A percentile compares a stretch with the other conserved stretches of the same genome.
phyloP scores from a whole-genome alignment of 768 basidiomycete genomes.

The Kwoniella dejecticola region DNA sequence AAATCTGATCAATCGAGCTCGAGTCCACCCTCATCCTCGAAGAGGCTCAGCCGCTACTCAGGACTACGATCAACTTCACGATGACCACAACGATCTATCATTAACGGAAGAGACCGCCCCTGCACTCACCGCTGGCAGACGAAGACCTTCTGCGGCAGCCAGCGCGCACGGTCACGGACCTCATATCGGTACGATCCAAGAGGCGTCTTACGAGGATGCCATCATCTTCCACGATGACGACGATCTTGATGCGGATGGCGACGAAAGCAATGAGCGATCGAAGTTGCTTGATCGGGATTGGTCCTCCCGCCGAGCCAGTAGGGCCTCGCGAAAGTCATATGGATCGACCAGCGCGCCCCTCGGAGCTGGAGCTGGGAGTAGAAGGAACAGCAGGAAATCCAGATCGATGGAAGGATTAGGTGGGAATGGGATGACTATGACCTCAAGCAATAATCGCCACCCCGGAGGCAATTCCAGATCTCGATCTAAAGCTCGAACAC shows the following conservation, averaged over 20 bases:
- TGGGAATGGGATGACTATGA: conserved; percentile 1
- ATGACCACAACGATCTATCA: conserved; percentile 12
- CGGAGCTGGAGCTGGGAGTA: neutral
- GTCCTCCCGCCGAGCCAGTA: conserved; percentile 7
- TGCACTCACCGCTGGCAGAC: neutral
- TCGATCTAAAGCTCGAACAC: conserved; percentile 43
- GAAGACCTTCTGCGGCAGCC: conserved; percentile 15
- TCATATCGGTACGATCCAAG: conserved; percentile 32
- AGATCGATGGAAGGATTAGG: conserved; percentile 10
- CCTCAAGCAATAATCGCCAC: neutral
- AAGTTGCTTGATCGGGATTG: conserved; percentile 22
- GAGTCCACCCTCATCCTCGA: conserved; percentile 39
- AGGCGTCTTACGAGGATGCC: conserved; percentile 37
- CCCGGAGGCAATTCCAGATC: conserved; percentile 38
- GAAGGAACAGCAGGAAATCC: neutral
- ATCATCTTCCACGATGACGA: conserved; percentile 38
- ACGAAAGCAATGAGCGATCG: conserved; percentile 18
- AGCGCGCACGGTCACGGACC: conserved; percentile 11
- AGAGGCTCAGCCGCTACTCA: conserved; percentile 16
- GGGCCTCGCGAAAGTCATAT: conserved; percentile 23
- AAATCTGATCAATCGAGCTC: conserved; percentile 45
- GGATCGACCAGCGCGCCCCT: conserved; percentile 29
- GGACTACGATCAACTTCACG: neutral
- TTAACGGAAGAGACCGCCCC: conserved; percentile 13
- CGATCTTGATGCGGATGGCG: conserved; percentile 33